Evolutionary conservation across 257 asterid species (phyloP).

Genomic region (Rubia yunnanensis): DNA sequence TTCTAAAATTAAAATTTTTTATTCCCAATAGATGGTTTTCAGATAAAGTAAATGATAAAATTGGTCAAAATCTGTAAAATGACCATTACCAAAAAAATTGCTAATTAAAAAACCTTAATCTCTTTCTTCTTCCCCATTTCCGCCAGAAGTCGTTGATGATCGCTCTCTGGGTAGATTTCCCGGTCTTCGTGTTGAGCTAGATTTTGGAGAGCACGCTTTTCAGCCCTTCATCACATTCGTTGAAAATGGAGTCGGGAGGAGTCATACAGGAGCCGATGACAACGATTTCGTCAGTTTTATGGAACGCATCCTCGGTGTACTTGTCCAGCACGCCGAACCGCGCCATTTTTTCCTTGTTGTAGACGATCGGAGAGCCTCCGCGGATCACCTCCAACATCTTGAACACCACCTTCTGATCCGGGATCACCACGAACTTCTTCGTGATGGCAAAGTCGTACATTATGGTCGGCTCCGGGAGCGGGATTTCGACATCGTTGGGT

Average conservation of each 20-base stretch:
- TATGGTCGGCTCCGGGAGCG: slow-evolving; percentile 81
- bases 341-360: slow-evolving; percentile 48
- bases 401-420: slow-evolving; percentile 94
- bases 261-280: slow-evolving; percentile 98
- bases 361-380: slow-evolving; percentile 92
- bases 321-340: slow-evolving; percentile 69
- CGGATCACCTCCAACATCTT: slow-evolving; percentile 78
- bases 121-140: slow-evolving; percentile 88
- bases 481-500: slow-evolving; percentile 57
- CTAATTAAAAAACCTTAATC: too few species aligned
- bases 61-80: too few species aligned
- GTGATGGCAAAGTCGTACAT: slow-evolving; percentile 97
- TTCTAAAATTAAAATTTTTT: too few species aligned
- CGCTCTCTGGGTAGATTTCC: too few species aligned
- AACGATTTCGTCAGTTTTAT: slow-evolving; percentile 51
- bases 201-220: too few species aligned
- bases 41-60: too few species aligned
- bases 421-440: slow-evolving; percentile 58
- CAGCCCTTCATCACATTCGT: too few species aligned
- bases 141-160: slow-evolving; percentile 35
- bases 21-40: too few species aligned
- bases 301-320: slow-evolving; percentile 33
- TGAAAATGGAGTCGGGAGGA: slow-evolving; percentile 91
- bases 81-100: too few species aligned
- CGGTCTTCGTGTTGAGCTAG: too few species aligned